Evolutionary conservation across 345 rosid species (phyloP).

Genomic region (Erodium maritimum): DNA sequence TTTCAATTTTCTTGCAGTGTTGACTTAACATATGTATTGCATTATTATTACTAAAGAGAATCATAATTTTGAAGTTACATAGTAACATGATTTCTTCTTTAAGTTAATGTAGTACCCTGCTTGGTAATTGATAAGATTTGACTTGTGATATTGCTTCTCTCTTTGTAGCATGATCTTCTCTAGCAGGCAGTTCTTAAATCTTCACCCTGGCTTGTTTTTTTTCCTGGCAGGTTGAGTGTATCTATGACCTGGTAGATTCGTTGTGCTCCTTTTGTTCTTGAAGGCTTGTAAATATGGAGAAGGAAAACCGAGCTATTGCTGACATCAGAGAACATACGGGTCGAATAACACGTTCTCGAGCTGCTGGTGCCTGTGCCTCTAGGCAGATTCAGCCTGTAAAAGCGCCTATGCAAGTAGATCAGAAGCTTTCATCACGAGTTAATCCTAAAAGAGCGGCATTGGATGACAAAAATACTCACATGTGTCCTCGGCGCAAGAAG

Average conservation of each 20-base stretch:
- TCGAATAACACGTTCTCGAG: slow-evolving; percentile 65
- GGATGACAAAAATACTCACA: slow-evolving; percentile 33
- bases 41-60: neutral
- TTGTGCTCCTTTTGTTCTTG: neutral
- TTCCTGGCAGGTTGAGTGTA: neutral
- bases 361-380: slow-evolving; percentile 37
- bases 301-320: slow-evolving; percentile 26
- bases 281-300: slow-evolving; percentile 38
- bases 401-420: slow-evolving; percentile 26
- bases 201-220: neutral
- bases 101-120: neutral
- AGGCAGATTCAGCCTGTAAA: slow-evolving; percentile 19
- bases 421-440: slow-evolving; percentile 19
- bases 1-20: neutral
- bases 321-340: slow-evolving; percentile 24
- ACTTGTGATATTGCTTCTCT: neutral
- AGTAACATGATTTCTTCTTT: neutral
- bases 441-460: slow-evolving; percentile 38
- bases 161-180: neutral
- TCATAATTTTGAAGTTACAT: too few species aligned
- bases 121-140: too few species aligned
- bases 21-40: neutral
- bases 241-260: neutral
- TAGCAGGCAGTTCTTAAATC: neutral
- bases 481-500: slow-evolving; percentile 31